These are phyloP conservation scores for Cryphonectria japonica DNA, from an alignment of 2,329 filamentous ascomycete species.

Conservation along the genomic window DNA sequence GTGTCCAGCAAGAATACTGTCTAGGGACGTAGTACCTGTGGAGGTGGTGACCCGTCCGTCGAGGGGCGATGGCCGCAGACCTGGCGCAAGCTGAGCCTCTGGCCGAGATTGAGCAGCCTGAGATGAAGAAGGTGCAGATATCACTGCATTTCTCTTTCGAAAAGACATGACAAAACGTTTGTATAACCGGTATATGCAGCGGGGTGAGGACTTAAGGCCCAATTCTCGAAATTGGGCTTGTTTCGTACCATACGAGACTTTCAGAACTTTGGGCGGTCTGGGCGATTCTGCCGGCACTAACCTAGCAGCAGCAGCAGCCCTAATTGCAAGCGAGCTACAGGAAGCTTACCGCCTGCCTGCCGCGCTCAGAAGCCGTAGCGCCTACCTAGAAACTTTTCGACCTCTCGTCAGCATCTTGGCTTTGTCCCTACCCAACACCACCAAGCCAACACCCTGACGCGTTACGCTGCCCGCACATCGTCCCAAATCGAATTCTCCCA, in stretches of 20 bases:
- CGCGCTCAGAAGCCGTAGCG: neutral
- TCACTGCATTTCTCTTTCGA: constrained; percentile 59
- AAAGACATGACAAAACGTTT: constrained; percentile 54
- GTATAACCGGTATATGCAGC: neutral
- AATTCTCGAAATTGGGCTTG: neutral
- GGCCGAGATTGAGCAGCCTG: constrained; percentile 34
- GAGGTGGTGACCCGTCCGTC: constrained; percentile 89
- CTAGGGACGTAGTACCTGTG: constrained; percentile 85
- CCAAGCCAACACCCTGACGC: constrained; percentile 11
- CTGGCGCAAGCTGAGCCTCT: constrained; percentile 47
- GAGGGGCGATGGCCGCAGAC: constrained; percentile 80
- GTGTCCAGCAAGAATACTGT: constrained; percentile 84
- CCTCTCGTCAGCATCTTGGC: constrained; percentile 4
- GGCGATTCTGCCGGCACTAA: constrained; percentile 14
- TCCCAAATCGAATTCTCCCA: constrained; percentile 2
- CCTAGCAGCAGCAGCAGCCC: neutral
- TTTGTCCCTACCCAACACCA: neutral
- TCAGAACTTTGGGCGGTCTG: constrained; percentile 25
- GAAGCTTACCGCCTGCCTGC: neutral
- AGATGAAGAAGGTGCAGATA: constrained; percentile 44
- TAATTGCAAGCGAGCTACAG: neutral
- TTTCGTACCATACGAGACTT: neutral
- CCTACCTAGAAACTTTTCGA: constrained; percentile 2
- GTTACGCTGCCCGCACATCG: neutral
- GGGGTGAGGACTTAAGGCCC: neutral